Evolutionary conservation across 2,329 filamentous ascomycete genomes (phyloP), one percentile per base, ranked within the genome.

Genomic region (Stagonosporopsis cucurbitacearum): DNA sequence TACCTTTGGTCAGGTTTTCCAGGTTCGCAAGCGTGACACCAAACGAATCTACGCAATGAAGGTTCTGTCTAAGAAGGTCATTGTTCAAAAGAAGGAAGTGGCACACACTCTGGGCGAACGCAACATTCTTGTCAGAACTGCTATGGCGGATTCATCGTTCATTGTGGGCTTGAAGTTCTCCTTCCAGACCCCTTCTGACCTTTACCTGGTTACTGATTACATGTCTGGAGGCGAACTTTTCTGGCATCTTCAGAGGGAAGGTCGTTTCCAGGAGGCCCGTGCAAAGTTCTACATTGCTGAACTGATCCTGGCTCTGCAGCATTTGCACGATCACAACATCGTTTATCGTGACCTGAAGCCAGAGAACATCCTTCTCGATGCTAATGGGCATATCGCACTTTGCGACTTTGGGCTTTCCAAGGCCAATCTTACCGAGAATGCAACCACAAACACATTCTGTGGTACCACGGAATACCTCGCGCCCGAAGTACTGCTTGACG

Each of bases 201-300:
- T 99, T 2, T 98, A 98, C 74, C 83, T 99, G n/a, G 95, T 99
- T 13, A 98, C 95, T 5, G 95, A 98, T 74, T 99, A 97, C 80
- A 98, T 99, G 95, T 99, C 95, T 15, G 95, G 95, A 35, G 95
- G 95, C 54, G 95, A 99, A 77, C 82, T 99, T 1, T 99, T 99
- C 78, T 99, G 95, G 94, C 95, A 99, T 80, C 79, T 99, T 55
- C 95, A 99, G 74, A 96, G 96, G 73, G 95, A 98, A 74, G 94
- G 94, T 46, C 89, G 94, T 26, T 99, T 99, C 76, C 89, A 95
- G 64, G 95, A 98, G 80, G 90, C 88, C 68, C 87, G 95, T 22
- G 95, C 95, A 64, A 98, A 98, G 78, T 99, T 99, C 75, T 99
- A 99, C 79, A 98, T 98, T 74, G 95, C 95, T 15, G 95, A 99